These are phyloP conservation scores for Agrocybe praecox DNA, from an alignment of 768 basidiomycete species.

Conservation along the genomic window DNA sequence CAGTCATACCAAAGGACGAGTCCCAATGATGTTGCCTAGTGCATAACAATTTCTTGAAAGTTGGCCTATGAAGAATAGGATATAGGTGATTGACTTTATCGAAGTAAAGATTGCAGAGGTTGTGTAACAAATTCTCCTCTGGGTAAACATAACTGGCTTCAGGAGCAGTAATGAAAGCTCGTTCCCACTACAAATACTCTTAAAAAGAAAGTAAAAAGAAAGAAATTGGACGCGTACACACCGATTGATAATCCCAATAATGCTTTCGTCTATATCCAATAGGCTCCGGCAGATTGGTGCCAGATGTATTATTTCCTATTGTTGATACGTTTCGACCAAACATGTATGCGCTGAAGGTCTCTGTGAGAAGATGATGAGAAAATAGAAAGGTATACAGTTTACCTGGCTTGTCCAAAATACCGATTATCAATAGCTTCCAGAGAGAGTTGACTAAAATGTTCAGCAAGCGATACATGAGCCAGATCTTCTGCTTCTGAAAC, in stretches of 20 bases:
- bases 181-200: conserved; percentile 36
- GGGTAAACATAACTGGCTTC: conserved; percentile 44
- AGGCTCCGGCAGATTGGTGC: conserved; percentile 12
- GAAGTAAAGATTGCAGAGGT: conserved; percentile 65
- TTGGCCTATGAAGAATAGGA: conserved; percentile 70
- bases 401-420: conserved; percentile 46
- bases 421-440: conserved; percentile 31
- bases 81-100: conserved; percentile 45
- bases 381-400: neutral
- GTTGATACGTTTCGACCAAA: conserved; percentile 43
- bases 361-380: neutral
- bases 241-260: conserved; percentile 33
- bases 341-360: conserved; percentile 39
- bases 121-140: conserved; percentile 45
- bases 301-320: conserved; percentile 42
- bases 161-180: conserved; percentile 21
- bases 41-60: conserved; percentile 53
- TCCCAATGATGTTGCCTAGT: conserved; percentile 52
- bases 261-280: conserved; percentile 23
- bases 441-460: conserved; percentile 31
- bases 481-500: conserved; percentile 31
- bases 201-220: neutral
- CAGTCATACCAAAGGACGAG: conserved; percentile 50
- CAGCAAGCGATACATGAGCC: conserved; percentile 32
- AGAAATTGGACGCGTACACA: neutral